These are phyloP conservation scores for Boechera divaricarpa DNA, from an alignment of 345 rosid species.

Conservation along the genomic window DNA sequence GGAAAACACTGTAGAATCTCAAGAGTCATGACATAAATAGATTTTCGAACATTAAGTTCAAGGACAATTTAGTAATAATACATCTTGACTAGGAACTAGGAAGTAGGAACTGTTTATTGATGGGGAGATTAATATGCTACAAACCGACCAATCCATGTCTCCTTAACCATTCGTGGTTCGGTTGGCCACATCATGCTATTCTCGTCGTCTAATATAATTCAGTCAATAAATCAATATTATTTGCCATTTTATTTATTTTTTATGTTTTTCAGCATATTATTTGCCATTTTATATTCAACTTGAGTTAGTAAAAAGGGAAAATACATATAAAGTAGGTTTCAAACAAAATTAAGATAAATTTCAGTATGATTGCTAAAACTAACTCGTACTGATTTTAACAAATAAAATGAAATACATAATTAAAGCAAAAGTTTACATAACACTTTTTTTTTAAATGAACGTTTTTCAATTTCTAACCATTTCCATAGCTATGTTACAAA, in stretches of 20 bases:
- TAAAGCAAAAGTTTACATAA: too few species aligned
- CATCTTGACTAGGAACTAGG: background rate
- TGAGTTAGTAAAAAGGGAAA: background rate
- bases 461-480: too few species aligned
- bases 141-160: slow-evolving; percentile 15
- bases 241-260: too few species aligned
- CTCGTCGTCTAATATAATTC: background rate
- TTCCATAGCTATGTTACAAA: too few species aligned
- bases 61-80: slow-evolving; percentile 11
- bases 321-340: background rate
- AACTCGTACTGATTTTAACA: too few species aligned
- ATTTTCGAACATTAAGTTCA: background rate
- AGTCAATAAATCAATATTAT: background rate
- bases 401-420: too few species aligned
- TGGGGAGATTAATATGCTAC: background rate
- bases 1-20: slow-evolving; percentile 36
- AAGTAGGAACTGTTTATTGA: background rate
- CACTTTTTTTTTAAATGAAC: too few species aligned
- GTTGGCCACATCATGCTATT: background rate
- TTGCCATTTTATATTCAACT: background rate
- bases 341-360: too few species aligned
- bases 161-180: slow-evolving; percentile 21
- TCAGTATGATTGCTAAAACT: too few species aligned
- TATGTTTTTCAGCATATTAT: too few species aligned
- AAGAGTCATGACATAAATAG: slow-evolving; percentile 17